Evolutionary conservation across 2,329 filamentous ascomycete species (phyloP), one percentile per base, ranked within the genome.

Genomic region (Paracorniculantispora psalliotae): DNA sequence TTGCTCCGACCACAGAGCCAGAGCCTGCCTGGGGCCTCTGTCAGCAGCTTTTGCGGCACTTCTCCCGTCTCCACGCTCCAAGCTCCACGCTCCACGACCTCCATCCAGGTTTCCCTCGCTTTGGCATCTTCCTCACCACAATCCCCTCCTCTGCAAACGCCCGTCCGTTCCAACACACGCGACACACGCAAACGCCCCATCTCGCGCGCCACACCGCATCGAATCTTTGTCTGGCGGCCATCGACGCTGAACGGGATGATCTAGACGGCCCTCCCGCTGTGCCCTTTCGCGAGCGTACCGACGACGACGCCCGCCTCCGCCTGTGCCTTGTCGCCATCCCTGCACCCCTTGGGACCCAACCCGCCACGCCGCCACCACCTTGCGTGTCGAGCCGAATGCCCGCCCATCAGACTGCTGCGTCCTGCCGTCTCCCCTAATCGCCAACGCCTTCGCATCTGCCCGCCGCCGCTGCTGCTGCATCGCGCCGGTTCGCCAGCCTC

Each of bases 81-180:
- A 23, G 21, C 10, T 17, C 35, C 66, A 50, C 61, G 47, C 63
- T 59, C 58, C 30, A 43, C 52, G 46, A 9, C 57, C 33, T 33
- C 67, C 67, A 63, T 48, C n/a, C 59, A 39, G 58, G 60, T 67
- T 30, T 65, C 65, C 41, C 52, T 48, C 52, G 57, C n/a, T 59
- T 53, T 55, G 28, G 39, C 41, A 37, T 33, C 58, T 48, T 30
- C 53, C 35, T 33, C 61, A 30, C 41, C 54, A 17, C 35, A 25
- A 37, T 48, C 28, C 13, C 17, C 50, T 8, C 25, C 25, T 13
- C 43, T 50, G 17, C 59, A 59, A 3, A 59, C 60, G n/a, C n/a
- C n/a, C 30, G 46, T 50, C 2, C 13, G 4, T n/a, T n/a, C n/a
- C n/a, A n/a, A 44, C 37, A 65, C 65, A 55, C 49, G 50, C 43